Percentiles rank a stretch among this genome's conserved stretches.
Evolutionary conservation across 148 eudicot species (phyloP).

Genomic region (Tetragonia tetragonoides): DNA sequence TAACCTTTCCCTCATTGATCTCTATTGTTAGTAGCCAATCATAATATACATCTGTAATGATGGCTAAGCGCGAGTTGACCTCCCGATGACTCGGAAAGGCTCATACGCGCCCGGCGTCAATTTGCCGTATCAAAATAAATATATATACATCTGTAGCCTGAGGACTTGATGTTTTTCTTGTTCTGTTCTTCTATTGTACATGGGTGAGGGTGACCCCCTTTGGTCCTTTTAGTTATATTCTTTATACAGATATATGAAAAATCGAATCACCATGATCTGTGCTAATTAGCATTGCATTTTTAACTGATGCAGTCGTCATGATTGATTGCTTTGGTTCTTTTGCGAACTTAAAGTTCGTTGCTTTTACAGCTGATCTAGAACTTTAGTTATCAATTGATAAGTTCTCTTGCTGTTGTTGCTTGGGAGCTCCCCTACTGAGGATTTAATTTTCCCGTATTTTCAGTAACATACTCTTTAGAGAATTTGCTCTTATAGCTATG

Average conservation of each 20-base stretch:
- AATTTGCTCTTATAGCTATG: constrained; percentile 92
- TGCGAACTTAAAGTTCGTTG: not conserved
- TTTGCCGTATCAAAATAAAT: too few species aligned
- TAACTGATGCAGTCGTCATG: not conserved
- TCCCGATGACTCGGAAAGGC: too few species aligned
- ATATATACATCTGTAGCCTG: too few species aligned
- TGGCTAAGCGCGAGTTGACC: too few species aligned
- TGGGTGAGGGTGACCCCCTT: too few species aligned
- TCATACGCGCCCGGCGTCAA: too few species aligned
- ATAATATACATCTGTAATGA: too few species aligned
- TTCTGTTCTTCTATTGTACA: too few species aligned
- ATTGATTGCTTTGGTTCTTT: not conserved
- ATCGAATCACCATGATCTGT: not conserved
- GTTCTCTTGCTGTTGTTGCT: not conserved
- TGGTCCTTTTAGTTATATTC: too few species aligned
- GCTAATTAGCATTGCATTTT: not conserved
- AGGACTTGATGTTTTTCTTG: too few species aligned
- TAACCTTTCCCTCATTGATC: not conserved
- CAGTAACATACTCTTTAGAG: constrained; percentile 90
- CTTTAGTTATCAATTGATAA: not conserved
- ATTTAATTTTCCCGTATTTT: constrained; percentile 3
- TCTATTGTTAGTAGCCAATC: not conserved
- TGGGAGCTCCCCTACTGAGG: constrained; percentile 16
- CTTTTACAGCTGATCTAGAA: not conserved
- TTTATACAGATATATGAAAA: too few species aligned